Base-by-base conservation (phyloP, 257 asterid genomes). In the Jacaranda mimosifolia region DNA sequence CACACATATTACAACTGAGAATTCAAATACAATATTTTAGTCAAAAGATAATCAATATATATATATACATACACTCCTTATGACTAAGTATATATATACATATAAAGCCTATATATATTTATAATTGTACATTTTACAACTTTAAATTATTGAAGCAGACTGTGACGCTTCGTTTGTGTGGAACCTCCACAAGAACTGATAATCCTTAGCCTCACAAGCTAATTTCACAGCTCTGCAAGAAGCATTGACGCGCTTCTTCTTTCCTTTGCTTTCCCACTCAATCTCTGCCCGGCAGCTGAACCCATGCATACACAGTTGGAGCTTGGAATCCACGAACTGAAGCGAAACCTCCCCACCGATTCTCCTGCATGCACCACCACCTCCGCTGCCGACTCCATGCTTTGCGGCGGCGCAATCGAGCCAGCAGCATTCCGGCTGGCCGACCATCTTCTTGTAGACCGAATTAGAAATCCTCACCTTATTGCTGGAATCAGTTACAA, bases 371-470 rank as follows among this genome's bases (percentile, higher is more conserved):
- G 86, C 86, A 58, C 82, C 79, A 11, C 82, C 74, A 0, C 85
- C 77, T 3, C 77, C 79, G 6, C 53, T 49, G 40, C 36, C 45
- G 45, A 56, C 78, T n/a, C n/a, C n/a, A n/a, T n/a, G n/a, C n/a
- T n/a, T n/a, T n/a, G n/a, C n/a, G 17, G 43, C 51, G 38, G 87
- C 78, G 75, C 83, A 83, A 6, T 90, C 99, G 3, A 93, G 87
- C 99, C 99, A 96, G 63, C 89, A 82, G 73, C 98, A 96, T 51
- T 91, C 97, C 0, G 99, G 99, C 83, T 96, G 99, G 5, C 99
- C 98, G 9, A 91, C 86, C 96, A 96, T 88, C 77, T 90, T 98
- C 74, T 84, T 91, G 85, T 91, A 96, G 0, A 97, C 97, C 9
- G 97, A 77, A 68, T 96, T 96, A 13, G 91, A 79, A 32, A 89